Base-by-base conservation (phyloP, 1,284 basidiomycete genomes). In the Rhodotorula glutinis region DNA sequence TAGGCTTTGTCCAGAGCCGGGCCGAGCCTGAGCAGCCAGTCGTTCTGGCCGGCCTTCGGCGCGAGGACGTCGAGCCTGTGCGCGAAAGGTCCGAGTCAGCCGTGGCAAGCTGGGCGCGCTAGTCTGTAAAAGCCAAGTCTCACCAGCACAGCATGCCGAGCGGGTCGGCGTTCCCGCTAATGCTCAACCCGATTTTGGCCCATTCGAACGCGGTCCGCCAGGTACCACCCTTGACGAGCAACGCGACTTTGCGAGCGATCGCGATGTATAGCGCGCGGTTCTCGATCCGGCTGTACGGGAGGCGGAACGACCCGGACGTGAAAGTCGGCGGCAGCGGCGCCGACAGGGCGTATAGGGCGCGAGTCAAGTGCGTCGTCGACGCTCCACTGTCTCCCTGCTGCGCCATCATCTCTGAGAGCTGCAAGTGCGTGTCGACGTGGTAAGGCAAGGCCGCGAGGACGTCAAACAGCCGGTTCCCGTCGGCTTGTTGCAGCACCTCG, bases 351-450 rank as follows among this genome's bases (percentile, higher is more conserved):
- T 92, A 95, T 40, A 96, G 79, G 0, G 92, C 89, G 17, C 92
- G 85, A 67, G 92, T 89, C 41, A 92, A 85, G 73, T 87, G 91
- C 70, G 95, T 91, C 2, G 90, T 86, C 0, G 91, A 89, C 61
- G 51, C 25, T 58, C 67, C 67, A 47, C 66, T 69, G 52, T 77
- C 76, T 29, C 73, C 76, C 53, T 77, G 76, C 52, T 75, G 74
- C 9, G 69, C 64, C 49, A 67, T 65, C 66, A 76, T 79, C 57
- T 81, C 82, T 49, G 89, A 87, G 30, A 95, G 82, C 60, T 96
- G 92, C 2, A 96, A 82, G 1, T 94, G 82, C 0, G 92, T 94
- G 78, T 97, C 93, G 2, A 88, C 89, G 74, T 96, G 93, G 85
- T 91, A 96, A 0, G 82, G 82, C 65, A 81, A 79, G 5, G 81